Percentiles rank a stretch among this genome's conserved stretches.
Conservation (phyloP, 805 yeast genomes). For the Candida insectorum region DNA sequence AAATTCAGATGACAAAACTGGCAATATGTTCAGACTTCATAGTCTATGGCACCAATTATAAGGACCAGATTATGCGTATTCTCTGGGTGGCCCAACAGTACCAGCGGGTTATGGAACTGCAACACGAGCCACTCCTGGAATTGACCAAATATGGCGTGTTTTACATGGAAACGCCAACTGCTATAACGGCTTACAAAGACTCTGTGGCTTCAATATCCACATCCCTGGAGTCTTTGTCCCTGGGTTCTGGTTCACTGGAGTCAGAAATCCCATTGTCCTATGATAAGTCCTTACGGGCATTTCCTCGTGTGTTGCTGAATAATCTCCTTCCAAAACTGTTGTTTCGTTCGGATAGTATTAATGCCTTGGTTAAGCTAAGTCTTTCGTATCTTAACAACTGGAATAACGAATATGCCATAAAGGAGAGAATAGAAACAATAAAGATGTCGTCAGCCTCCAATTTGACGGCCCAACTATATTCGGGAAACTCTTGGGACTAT, state of each 20-base stretch:
- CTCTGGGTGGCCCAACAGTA: constrained; percentile 37
- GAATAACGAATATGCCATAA: constrained; percentile 64
- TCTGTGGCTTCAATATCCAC: too few relatives aligned
- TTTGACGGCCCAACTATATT: constrained; percentile 58
- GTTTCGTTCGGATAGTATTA: constrained; percentile 9
- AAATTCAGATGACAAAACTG: constrained; percentile 78
- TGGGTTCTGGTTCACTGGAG: too few relatives aligned
- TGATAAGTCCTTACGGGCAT: background rate
- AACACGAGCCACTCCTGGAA: too few relatives aligned
- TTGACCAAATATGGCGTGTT: background rate
- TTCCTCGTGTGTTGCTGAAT: background rate
- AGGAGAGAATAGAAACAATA: constrained; percentile 80
- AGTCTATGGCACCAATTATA: constrained; percentile 59
- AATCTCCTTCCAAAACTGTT: constrained; percentile 2
- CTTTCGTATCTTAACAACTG: constrained; percentile 29
- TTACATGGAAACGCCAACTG: background rate
- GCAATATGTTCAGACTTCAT: constrained; percentile 72
- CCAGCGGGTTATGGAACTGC: constrained; percentile 15
- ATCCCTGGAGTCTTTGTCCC: too few relatives aligned
- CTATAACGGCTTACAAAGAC: too few relatives aligned
- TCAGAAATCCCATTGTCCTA: too few relatives aligned
- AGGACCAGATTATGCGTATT: constrained; percentile 23
- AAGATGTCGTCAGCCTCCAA: constrained; percentile 79
- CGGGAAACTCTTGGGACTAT: constrained; percentile 79
- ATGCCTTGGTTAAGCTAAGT: constrained; percentile 9